Base-by-base conservation (phyloP, 257 asterid genomes). In the Gentiana straminea region DNA sequence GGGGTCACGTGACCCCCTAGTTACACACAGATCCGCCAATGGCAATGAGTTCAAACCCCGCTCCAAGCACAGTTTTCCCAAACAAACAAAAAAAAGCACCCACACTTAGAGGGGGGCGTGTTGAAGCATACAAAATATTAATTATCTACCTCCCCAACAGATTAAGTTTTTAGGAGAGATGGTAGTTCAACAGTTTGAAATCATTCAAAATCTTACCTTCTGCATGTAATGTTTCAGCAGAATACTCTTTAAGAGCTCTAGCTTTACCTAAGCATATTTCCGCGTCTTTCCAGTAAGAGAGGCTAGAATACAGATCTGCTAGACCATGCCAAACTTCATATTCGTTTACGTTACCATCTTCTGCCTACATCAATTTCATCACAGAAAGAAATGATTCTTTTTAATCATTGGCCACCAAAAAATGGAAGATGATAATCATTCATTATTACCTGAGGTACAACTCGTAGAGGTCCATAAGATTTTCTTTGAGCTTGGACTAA, bases 321-420 rank as follows among this genome's bases (percentile, higher is more conserved):
- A 92, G 77, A 56, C 95, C 99, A 34, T 81, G 93, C 99, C 99
- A 92, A 56, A 88, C 95, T 77, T 88, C 99, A 64, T 72, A 79
- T 77, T 92, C 99, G 70, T 74, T 73, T 60, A 85, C 81, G 54
- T 68, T 83, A 54, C 78, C 94, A 67, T 83, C 94, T 69, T 80
- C 94, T 52, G 51, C 77, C 97, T 92, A 65, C 46, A 69, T 24
- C 24, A 24, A 24, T 24, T 24, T 24, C 24, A 24, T 24, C 24
- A 24, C 24, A 24, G 24, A 24, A 24, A 24, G 24, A 24, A 24
- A 24, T 24, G 24, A 24, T 24, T 24, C 0, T 24, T 24, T 24
- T 24, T 24, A 24, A 24, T 24, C 24, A 58, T 54, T 52, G 55
- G 47, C 37, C 68, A 64, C 33, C 54, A 12, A 5, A 3, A 66